Evolutionary conservation across 2,329 filamentous ascomycete species (phyloP).

Genomic region (Diaporthe caulivora): DNA sequence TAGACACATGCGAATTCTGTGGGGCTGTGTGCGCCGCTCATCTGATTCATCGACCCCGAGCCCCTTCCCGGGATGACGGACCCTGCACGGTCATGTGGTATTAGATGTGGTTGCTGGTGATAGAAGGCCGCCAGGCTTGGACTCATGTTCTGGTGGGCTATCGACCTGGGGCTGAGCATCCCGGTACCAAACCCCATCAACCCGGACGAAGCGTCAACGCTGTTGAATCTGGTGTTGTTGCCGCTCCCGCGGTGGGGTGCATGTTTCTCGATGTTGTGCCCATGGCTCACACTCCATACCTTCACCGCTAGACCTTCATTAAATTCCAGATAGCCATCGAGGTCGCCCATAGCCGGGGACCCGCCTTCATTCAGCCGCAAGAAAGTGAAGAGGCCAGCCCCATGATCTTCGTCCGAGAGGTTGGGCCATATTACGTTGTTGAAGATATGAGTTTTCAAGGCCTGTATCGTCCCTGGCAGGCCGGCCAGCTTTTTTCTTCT

Average conservation of each 20-base stretch:
- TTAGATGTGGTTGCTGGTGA: constrained; percentile 43
- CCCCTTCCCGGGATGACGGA: constrained; percentile 33
- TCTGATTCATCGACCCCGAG: constrained; percentile 13
- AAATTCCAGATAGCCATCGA: constrained; percentile 86
- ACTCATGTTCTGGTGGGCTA: constrained; percentile 45
- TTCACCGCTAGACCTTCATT: constrained; percentile 92
- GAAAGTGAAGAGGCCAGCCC: constrained; percentile 92
- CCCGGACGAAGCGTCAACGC: constrained; percentile 58
- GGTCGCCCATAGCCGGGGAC: constrained; percentile 84
- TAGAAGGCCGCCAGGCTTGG: constrained; percentile 41
- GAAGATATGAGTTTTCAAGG: constrained; percentile 94
- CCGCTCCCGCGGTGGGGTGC: constrained; percentile 70
- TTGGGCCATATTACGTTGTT: constrained; percentile 99
- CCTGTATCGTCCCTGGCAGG: constrained; percentile 88
- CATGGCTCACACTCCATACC: constrained; percentile 89
- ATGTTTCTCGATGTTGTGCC: constrained; percentile 84
- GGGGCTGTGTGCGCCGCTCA: constrained; percentile 42
- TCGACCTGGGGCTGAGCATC: constrained; percentile 45
- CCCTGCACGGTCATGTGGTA: constrained; percentile 41
- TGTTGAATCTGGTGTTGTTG: constrained; percentile 63
- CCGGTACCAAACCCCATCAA: constrained; percentile 40
- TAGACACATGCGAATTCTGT: constrained; percentile 74
- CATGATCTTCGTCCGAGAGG: constrained; percentile 93
- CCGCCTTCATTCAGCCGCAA: constrained; percentile 90
- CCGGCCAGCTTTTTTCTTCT: constrained; percentile 89